phyloP scores from a whole-genome alignment of 2,329 filamentous ascomycete genomes.

The Aspergillus nomiae region DNA sequence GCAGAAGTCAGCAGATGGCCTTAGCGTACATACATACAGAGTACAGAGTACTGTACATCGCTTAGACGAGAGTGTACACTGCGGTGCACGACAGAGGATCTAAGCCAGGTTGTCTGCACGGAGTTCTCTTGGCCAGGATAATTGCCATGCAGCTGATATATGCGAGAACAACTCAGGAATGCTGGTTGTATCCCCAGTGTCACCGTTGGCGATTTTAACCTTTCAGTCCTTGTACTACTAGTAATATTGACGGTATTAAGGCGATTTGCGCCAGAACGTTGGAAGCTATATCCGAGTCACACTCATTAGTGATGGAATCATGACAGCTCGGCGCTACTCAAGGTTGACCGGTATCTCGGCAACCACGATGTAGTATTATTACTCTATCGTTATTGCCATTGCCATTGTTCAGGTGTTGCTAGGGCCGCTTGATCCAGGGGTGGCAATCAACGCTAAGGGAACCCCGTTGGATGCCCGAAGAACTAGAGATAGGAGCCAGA shows the following conservation, averaged over 20 bases:
- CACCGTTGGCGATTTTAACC: background rate
- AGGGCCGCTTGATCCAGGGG: conserved; percentile 6
- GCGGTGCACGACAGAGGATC: background rate
- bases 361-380: conserved; percentile 3
- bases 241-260: background rate
- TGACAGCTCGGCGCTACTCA: background rate
- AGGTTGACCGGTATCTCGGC: background rate
- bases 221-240: background rate
- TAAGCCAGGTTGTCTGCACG: background rate
- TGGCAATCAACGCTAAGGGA: conserved; percentile 4
- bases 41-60: conserved; percentile 1
- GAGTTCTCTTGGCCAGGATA: background rate
- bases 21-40: conserved; percentile 5
- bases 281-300: background rate
- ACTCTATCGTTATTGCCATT: conserved; percentile 5
- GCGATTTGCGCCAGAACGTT: background rate
- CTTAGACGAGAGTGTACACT: background rate
- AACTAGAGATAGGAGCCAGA: conserved; percentile 6
- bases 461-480: conserved; percentile 11
- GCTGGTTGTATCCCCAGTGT: background rate
- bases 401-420: background rate
- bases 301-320: background rate
- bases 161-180: background rate
- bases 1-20: conserved; percentile 1
- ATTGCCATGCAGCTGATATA: background rate